Evolutionary conservation across 495 filamentous ascomycete species (phyloP).

Genomic region (Aspergillus asperescens): DNA sequence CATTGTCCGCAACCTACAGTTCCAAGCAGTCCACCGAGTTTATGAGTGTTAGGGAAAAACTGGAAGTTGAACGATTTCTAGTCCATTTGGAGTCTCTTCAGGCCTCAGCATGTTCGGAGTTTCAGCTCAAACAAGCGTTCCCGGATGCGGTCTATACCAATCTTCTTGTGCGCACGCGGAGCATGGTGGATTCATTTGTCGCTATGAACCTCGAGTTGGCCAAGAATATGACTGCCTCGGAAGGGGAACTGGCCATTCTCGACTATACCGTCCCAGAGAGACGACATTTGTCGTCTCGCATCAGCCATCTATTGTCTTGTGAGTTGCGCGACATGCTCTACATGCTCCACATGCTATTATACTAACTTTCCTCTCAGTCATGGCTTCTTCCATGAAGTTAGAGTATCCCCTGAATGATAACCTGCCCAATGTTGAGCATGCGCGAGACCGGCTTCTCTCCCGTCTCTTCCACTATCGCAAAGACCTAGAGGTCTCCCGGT

Average conservation of each 20-base stretch:
- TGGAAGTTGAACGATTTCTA: slow-evolving; percentile 57
- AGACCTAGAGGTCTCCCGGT: slow-evolving; percentile 49
- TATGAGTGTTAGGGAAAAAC: slow-evolving; percentile 77
- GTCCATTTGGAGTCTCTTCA: slow-evolving; percentile 66
- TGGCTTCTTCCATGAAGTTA: slow-evolving; percentile 87
- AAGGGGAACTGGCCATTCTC: slow-evolving; percentile 74
- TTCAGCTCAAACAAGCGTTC: slow-evolving; percentile 80
- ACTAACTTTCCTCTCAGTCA: slow-evolving; percentile 47
- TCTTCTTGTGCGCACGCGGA: slow-evolving; percentile 71
- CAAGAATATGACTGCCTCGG: slow-evolving; percentile 68
- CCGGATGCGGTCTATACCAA: slow-evolving; percentile 60
- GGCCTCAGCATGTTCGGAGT: slow-evolving; percentile 69
- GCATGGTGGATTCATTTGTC: slow-evolving; percentile 86
- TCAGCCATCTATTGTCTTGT: slow-evolving; percentile 89
- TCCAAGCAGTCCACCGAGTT: slow-evolving; percentile 52
- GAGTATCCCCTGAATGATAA: slow-evolving; percentile 89
- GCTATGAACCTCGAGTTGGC: slow-evolving; percentile 90
- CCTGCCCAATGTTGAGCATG: slow-evolving; percentile 73
- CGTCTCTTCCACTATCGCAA: slow-evolving; percentile 83
- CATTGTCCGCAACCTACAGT: slow-evolving; percentile 65
- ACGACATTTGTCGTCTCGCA: slow-evolving; percentile 70
- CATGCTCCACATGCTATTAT: slow-evolving; percentile 3
- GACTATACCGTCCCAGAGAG: slow-evolving; percentile 76
- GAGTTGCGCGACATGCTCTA: slow-evolving; percentile 13
- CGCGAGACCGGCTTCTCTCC: slow-evolving; percentile 77